A percentile compares a stretch with the other conserved stretches of the same genome.
These are phyloP conservation scores for Boeremia lycopersici DNA, from an alignment of 2,329 filamentous ascomycete genomes.

Conservation along the genomic window DNA sequence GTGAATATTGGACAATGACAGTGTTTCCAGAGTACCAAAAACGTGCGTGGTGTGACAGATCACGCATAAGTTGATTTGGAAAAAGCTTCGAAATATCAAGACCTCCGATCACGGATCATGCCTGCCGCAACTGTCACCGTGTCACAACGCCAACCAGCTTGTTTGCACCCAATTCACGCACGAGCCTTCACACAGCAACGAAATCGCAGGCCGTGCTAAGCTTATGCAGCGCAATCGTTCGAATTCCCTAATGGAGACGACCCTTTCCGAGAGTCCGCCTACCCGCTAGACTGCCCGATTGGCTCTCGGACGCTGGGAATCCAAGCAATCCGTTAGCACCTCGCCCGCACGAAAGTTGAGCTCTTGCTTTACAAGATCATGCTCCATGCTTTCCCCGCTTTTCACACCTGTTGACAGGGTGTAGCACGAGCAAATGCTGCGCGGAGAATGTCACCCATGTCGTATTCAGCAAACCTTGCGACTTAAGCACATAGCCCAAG, in stretches of 20 bases:
- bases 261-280: background rate
- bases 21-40: background rate
- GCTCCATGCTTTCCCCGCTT: conserved; percentile 7
- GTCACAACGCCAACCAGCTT: background rate
- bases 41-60: too few relatives aligned
- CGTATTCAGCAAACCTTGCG: background rate
- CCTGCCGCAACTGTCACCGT: background rate
- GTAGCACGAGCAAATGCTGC: background rate
- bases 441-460: background rate
- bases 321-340: conserved; percentile 13
- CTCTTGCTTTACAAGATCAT: background rate
- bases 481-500: background rate
- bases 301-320: conserved; percentile 3
- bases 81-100: too few relatives aligned
- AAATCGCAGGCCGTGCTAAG: background rate
- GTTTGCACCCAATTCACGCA: background rate
- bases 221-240: conserved; percentile 2
- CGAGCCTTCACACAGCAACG: background rate
- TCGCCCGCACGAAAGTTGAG: background rate
- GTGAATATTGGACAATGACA: background rate
- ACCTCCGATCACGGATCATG: background rate
- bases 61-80: too few relatives aligned
- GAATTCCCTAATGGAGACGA: conserved; percentile 14
- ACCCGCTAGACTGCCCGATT: background rate
- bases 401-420: conserved; percentile 2